phyloP scores from a whole-genome alignment of 495 filamentous ascomycete genomes.

The Bombardia bombarda region DNA sequence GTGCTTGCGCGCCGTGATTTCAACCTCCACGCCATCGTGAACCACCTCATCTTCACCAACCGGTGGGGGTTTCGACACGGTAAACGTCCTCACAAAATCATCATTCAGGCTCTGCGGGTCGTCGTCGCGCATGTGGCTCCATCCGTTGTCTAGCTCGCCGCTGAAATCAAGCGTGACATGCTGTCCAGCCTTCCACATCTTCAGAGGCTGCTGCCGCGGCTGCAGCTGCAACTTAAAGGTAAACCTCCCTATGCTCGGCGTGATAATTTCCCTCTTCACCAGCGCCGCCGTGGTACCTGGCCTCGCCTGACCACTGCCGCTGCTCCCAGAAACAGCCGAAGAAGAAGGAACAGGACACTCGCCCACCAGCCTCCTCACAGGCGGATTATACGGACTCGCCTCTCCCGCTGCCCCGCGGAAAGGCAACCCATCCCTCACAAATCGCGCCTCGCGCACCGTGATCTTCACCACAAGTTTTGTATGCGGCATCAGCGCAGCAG shows the following conservation, averaged over 20 bases:
- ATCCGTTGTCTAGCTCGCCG: constrained; percentile 59
- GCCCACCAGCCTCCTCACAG: constrained; percentile 22
- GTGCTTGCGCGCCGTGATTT: constrained; percentile 62
- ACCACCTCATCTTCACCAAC: background rate
- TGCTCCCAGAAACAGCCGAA: background rate
- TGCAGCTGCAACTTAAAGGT: constrained; percentile 55
- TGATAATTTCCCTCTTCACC: constrained; percentile 46
- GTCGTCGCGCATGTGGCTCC: constrained; percentile 71
- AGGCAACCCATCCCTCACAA: constrained; percentile 53
- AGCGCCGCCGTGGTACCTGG: constrained; percentile 39
- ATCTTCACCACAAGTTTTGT: constrained; percentile 66
- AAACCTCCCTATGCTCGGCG: constrained; percentile 55
- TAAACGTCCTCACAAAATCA: constrained; percentile 76
- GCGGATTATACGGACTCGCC: constrained; percentile 59
- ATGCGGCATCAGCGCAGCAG: constrained; percentile 51
- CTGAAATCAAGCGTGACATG: constrained; percentile 67
- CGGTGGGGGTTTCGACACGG: constrained; percentile 51
- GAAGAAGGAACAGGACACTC: constrained; percentile 18
- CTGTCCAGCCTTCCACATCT: constrained; percentile 57
- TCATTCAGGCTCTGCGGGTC: constrained; percentile 74
- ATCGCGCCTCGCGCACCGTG: constrained; percentile 48
- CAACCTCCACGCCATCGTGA: constrained; percentile 39
- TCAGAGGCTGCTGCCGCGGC: background rate
- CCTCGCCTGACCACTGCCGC: background rate
- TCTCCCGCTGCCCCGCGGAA: constrained; percentile 56